Conservation (phyloP, 1,284 basidiomycete genomes). For the Ganoderma lingzhi region DNA sequence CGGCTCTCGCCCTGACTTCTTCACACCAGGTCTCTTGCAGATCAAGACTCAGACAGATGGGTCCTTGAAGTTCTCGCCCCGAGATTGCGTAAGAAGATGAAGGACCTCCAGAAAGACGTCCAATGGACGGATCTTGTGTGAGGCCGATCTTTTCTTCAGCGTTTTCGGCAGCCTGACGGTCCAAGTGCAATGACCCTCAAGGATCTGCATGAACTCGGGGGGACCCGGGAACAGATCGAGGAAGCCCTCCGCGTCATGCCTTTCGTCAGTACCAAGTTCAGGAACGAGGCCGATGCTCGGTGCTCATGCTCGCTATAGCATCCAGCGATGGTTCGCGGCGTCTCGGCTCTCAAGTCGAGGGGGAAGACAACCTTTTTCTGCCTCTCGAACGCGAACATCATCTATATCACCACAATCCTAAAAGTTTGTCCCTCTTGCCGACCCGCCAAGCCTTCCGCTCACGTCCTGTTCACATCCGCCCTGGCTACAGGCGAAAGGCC, state of each 20-base stretch:
- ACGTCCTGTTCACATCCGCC: not conserved
- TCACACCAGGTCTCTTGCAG: constrained; percentile 78
- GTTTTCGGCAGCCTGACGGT: constrained; percentile 8
- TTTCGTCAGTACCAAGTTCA: constrained; percentile 67
- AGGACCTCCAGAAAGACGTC: constrained; percentile 68
- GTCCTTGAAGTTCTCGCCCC: constrained; percentile 93
- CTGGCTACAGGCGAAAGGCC: constrained; percentile 70
- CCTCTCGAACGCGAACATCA: constrained; percentile 92
- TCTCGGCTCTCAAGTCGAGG: constrained; percentile 76
- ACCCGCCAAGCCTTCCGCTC: not conserved
- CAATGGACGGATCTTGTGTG: constrained; percentile 98
- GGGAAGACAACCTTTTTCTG: constrained; percentile 86
- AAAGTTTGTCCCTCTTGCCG: constrained; percentile 56
- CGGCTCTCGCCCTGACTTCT: not conserved
- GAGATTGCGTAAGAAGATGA: constrained; percentile 85
- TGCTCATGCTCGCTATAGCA: constrained; percentile 62
- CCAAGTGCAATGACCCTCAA: constrained; percentile 71
- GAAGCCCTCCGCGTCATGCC: constrained; percentile 84
- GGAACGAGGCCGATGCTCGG: not conserved
- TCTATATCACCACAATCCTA: constrained; percentile 93
- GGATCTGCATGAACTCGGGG: constrained; percentile 75
- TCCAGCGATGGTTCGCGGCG: constrained; percentile 94
- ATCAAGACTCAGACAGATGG: constrained; percentile 98
- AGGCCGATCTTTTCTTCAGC: constrained; percentile 38
- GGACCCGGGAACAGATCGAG: constrained; percentile 80